These are phyloP conservation scores for Coemansia sp. DNA, from an alignment of 192 early-diverging fungal species.

Conservation along the genomic window DNA sequence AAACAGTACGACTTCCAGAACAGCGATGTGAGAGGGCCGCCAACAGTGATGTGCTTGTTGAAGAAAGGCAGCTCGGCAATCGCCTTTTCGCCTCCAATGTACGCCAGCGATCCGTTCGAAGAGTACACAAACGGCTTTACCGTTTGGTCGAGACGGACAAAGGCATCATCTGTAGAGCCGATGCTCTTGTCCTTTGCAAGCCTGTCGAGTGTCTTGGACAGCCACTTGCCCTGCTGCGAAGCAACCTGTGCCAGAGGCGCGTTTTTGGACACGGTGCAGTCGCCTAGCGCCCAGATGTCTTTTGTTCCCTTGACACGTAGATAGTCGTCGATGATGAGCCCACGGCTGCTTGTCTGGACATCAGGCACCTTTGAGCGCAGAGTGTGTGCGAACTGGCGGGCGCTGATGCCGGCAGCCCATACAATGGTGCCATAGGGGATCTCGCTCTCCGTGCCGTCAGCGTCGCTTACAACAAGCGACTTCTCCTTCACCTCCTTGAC, in stretches of 20 bases:
- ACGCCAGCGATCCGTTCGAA: slow-evolving; percentile 68
- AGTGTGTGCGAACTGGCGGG: slow-evolving; percentile 60
- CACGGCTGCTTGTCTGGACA: slow-evolving; percentile 41
- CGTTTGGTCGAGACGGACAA: slow-evolving; percentile 19
- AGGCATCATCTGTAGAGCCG: slow-evolving; percentile 6
- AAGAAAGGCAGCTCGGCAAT: slow-evolving; percentile 63
- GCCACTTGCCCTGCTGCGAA: slow-evolving; percentile 82
- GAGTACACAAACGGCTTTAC: slow-evolving; percentile 63
- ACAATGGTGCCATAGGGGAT: slow-evolving; percentile 70
- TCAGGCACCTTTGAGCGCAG: slow-evolving; percentile 53
- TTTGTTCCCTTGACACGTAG: slow-evolving; percentile 60
- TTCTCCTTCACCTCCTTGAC: slow-evolving; percentile 63
- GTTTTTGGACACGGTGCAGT: slow-evolving; percentile 83
- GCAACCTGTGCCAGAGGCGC: slow-evolving; percentile 85
- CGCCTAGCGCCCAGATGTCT: slow-evolving; percentile 81
- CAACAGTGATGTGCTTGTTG: slow-evolving; percentile 59
- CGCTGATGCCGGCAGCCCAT: slow-evolving; percentile 75
- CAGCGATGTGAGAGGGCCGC: slow-evolving; percentile 67
- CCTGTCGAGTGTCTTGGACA: slow-evolving; percentile 70
- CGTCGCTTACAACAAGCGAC: slow-evolving; percentile 54
- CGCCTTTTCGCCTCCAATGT: slow-evolving; percentile 62
- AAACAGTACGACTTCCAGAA: slow-evolving; percentile 78
- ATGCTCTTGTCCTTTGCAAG: slow-evolving; percentile 50
- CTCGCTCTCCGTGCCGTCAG: slow-evolving; percentile 22
- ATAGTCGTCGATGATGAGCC: slow-evolving; percentile 73